phyloP scores from a whole-genome alignment of 2,329 filamentous ascomycete species.

The Teratosphaeria destructans region DNA sequence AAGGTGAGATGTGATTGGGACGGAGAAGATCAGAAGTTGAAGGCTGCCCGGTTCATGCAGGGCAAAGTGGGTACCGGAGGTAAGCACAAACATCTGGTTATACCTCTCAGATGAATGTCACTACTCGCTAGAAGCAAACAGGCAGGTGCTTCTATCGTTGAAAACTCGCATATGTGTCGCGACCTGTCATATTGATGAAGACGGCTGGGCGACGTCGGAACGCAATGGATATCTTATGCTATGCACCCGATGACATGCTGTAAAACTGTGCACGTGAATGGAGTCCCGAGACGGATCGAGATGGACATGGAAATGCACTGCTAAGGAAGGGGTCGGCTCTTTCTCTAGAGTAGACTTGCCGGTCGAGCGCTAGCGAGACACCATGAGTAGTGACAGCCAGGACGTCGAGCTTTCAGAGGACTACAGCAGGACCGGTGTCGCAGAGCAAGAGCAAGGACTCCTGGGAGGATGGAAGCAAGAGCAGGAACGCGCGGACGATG shows the following conservation, averaged over 20 bases:
- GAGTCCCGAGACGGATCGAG: too few species aligned
- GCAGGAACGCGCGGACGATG: slow-evolving; percentile 1
- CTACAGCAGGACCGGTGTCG: slow-evolving; percentile 1
- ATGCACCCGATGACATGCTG: too few species aligned
- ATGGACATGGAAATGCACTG: background rate
- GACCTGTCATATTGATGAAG: too few species aligned
- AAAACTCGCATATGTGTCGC: too few species aligned
- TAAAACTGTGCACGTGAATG: too few species aligned
- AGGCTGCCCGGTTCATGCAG: background rate
- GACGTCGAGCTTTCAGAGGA: background rate
- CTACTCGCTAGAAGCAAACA: background rate
- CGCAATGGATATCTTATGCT: too few species aligned
- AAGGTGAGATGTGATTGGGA: background rate
- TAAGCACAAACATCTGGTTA: background rate
- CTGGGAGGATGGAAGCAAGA: slow-evolving; percentile 8
- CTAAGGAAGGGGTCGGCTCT: background rate
- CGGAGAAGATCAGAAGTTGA: background rate
- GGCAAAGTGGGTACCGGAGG: background rate
- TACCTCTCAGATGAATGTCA: background rate
- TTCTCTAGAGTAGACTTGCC: background rate
- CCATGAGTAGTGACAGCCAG: background rate
- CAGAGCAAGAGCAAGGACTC: slow-evolving; percentile 12
- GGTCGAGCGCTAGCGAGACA: background rate
- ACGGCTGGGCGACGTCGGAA: too few species aligned
- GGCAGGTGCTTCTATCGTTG: background rate